Conservation (phyloP, 1,139 yeast species). For the Williopsis jadinii region DNA sequence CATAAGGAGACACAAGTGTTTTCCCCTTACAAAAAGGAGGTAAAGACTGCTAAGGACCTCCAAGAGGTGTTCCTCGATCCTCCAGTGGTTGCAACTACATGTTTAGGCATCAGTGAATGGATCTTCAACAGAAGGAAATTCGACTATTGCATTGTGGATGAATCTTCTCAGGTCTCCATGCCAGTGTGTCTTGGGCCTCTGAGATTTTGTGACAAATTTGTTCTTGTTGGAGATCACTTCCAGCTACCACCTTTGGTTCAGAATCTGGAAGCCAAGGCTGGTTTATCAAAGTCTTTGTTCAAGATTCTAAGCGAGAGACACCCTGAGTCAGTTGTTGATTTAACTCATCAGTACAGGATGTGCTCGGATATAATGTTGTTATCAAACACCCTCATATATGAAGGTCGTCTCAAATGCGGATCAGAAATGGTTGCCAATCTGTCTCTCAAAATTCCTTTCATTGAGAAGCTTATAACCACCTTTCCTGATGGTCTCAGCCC, state of each 20-base stretch:
- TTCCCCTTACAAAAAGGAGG: slow-evolving; percentile 38
- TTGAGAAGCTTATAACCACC: slow-evolving; percentile 11
- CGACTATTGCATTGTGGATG: slow-evolving; percentile 93
- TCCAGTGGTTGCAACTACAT: slow-evolving; percentile 81
- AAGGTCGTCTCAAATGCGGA: slow-evolving; percentile 74
- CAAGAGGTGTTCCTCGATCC: slow-evolving; percentile 43
- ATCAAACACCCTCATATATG: slow-evolving; percentile 73
- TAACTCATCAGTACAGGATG: slow-evolving; percentile 89
- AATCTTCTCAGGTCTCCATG: slow-evolving; percentile 90
- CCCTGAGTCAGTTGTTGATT: slow-evolving; percentile 66
- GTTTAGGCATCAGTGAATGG: slow-evolving; percentile 69
- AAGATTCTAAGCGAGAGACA: slow-evolving; percentile 61
- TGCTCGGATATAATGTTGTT: slow-evolving; percentile 80
- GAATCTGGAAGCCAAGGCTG: slow-evolving; percentile 52
- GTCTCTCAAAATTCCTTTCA: slow-evolving; percentile 38
- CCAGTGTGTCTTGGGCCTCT: slow-evolving; percentile 90
- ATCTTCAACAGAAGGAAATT: slow-evolving; percentile 48
- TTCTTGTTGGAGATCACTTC: slow-evolving; percentile 90
- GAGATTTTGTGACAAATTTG: slow-evolving; percentile 66
- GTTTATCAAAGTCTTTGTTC: slow-evolving; percentile 76
- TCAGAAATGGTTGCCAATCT: slow-evolving; percentile 54
- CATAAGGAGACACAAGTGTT: slow-evolving; percentile 55
- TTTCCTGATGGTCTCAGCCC: slow-evolving; percentile 12
- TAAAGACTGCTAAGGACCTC: slow-evolving; percentile 41
- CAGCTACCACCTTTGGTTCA: slow-evolving; percentile 85